These are phyloP conservation scores for Amniculicola lignicola DNA, from an alignment of 495 filamentous ascomycete genomes.

Conservation along the genomic window DNA sequence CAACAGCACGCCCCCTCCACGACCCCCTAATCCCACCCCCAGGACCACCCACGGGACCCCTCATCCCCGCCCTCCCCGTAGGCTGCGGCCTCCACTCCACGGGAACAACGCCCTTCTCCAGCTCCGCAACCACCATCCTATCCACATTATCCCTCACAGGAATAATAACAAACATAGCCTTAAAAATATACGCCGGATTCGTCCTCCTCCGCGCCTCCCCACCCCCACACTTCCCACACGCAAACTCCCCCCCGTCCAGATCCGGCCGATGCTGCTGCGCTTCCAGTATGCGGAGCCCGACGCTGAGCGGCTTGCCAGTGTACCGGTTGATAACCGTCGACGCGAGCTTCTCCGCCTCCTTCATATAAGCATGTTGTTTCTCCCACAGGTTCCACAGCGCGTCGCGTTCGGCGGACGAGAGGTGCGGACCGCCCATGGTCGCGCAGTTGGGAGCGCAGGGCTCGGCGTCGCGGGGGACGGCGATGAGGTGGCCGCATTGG, in stretches of 20 bases:
- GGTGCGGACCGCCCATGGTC: neutral
- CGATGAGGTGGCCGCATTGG: slow-evolving; percentile 13
- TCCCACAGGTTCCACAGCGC: too few species aligned
- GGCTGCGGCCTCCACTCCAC: too few species aligned
- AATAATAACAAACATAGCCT: neutral
- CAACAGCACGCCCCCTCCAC: too few species aligned
- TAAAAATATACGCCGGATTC: neutral
- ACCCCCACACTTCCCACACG: neutral
- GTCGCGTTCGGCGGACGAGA: too few species aligned
- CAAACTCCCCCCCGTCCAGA: neutral
- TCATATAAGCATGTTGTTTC: too few species aligned
- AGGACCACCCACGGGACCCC: too few species aligned
- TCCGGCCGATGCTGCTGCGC: neutral
- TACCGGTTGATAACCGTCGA: too few species aligned
- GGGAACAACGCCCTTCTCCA: slow-evolving; percentile 1
- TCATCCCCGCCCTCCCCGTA: too few species aligned
- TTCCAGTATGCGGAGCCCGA: neutral
- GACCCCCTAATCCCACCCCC: too few species aligned
- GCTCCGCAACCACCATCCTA: neutral
- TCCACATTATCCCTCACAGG: neutral
- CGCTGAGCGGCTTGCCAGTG: too few species aligned
- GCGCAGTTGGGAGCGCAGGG: slow-evolving; percentile 15
- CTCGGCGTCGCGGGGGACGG: slow-evolving; percentile 7
- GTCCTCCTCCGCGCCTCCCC: neutral
- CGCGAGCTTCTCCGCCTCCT: too few species aligned